A percentile compares a stretch with the other conserved stretches of the same genome.
Conservation (phyloP, 331 rosid genomes). For the Quercus phellos region DNA sequence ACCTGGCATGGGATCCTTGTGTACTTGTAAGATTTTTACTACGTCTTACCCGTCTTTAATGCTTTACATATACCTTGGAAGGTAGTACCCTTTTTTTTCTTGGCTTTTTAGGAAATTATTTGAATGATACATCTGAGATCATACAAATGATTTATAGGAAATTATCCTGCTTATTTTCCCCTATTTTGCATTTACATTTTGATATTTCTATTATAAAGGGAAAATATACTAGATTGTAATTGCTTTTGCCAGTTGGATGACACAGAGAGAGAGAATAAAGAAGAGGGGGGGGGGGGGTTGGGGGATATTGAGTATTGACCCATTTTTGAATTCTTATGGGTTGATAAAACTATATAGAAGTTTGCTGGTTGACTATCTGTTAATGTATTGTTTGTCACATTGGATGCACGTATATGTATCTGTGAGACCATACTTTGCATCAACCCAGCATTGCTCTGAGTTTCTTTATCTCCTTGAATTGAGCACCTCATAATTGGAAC, state of each 20-base stretch:
- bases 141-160: no score
- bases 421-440: neutral
- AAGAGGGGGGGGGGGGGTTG: no score
- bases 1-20: constrained; percentile 87
- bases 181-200: neutral
- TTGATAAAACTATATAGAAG: neutral
- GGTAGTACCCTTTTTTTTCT: neutral
- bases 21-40: constrained; percentile 65
- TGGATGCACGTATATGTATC: neutral
- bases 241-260: neutral
- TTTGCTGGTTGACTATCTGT: neutral
- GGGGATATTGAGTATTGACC: neutral
- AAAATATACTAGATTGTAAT: neutral
- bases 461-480: neutral
- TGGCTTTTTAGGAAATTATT: neutral
- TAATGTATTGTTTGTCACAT: neutral
- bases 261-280: no score
- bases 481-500: neutral
- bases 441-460: neutral
- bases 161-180: neutral
- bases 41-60: neutral
- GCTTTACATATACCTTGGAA: neutral
- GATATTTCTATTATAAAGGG: neutral
- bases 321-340: neutral
- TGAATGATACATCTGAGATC: neutral